Evolutionary conservation across 306 rosid genomes (phyloP).

Genomic region (Fagus sylvatica): DNA sequence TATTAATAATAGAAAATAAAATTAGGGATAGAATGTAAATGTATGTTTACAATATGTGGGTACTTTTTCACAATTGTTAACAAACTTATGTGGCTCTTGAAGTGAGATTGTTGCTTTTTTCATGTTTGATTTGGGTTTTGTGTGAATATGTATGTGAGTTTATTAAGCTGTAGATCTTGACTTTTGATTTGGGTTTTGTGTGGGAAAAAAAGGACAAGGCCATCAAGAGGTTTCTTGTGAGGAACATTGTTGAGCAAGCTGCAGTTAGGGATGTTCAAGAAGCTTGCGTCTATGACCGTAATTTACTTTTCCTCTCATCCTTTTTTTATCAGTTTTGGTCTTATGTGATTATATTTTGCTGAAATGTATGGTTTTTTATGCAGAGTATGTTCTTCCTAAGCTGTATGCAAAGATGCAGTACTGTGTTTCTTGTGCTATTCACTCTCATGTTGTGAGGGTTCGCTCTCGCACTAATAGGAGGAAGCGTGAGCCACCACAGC

Average conservation of each 20-base stretch:
- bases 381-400: constrained; percentile 90
- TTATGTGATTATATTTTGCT: background rate
- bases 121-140: background rate
- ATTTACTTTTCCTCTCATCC: background rate
- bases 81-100: background rate
- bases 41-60: background rate
- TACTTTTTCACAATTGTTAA: background rate
- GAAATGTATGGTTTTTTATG: background rate
- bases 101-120: background rate
- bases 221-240: constrained; percentile 73
- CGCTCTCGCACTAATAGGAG: constrained; percentile 84
- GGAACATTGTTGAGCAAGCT: constrained; percentile 99
- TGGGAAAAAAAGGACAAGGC: constrained; percentile 66
- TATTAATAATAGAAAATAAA: background rate
- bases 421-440: constrained; percentile 95
- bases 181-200: background rate
- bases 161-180: background rate
- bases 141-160: background rate
- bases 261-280: constrained; percentile 98
- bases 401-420: constrained; percentile 96
- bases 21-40: background rate
- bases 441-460: constrained; percentile 96
- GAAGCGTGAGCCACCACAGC: constrained; percentile 87
- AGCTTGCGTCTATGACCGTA: constrained; percentile 92
- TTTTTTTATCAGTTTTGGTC: background rate